phyloP scores from a whole-genome alignment of 257 asterid species.

The Plantago elongata region DNA sequence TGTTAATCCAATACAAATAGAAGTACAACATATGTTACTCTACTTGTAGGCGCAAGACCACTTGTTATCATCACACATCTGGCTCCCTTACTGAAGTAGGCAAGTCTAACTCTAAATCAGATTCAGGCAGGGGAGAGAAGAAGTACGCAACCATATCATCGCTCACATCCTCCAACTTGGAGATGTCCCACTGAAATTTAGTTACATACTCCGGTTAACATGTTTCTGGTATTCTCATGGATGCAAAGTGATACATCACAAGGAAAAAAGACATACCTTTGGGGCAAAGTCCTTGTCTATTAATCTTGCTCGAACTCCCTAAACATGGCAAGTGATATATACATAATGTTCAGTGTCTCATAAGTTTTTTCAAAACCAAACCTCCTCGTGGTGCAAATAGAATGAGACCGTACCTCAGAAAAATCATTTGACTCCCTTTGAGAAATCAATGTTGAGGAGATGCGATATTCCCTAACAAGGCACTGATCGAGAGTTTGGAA shows the following conservation, averaged over 20 bases:
- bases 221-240: background rate
- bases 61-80: slow-evolving; percentile 34
- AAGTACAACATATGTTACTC: background rate
- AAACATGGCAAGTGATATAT: slow-evolving; percentile 11
- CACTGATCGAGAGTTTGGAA: slow-evolving; percentile 91
- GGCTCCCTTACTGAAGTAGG: slow-evolving; percentile 86
- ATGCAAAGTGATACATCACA: background rate
- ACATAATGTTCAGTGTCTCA: background rate
- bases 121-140: slow-evolving; percentile 53
- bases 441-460: slow-evolving; percentile 68
- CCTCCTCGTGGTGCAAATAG: background rate
- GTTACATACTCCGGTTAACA: background rate
- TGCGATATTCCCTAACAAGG: slow-evolving; percentile 72
- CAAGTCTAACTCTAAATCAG: slow-evolving; percentile 70
- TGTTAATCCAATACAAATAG: too few species aligned
- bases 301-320: slow-evolving; percentile 96
- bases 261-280: slow-evolving; percentile 46
- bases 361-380: background rate
- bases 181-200: slow-evolving; percentile 68
- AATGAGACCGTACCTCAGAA: slow-evolving; percentile 51
- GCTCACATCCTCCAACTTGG: slow-evolving; percentile 64
- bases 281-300: slow-evolving; percentile 94
- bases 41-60: background rate
- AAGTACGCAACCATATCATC: slow-evolving; percentile 65
- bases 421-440: slow-evolving; percentile 58